Evolutionary conservation across 225 moss, liverwort and hornwort species (phyloP), one percentile per base, ranked within the genome.

Genomic region (Lunularia cruciata): DNA sequence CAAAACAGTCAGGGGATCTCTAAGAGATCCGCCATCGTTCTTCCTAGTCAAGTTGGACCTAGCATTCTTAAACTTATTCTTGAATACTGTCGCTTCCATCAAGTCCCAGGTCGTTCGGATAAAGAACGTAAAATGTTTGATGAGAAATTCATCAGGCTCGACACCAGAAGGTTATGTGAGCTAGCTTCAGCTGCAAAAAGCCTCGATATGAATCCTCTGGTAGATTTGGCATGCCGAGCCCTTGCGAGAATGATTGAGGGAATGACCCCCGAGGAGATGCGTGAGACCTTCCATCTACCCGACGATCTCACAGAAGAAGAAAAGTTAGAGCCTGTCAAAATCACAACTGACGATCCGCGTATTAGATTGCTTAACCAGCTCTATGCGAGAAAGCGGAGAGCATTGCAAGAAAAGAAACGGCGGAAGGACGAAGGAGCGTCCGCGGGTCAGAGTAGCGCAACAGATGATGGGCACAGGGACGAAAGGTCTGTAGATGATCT

Each of bases 111-210:
- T 69, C 87, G 91, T 47, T 92, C 91, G 20, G 91, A 92, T 80
- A 92, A 92, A 82, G 91, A 92, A 77, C 91, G 91, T 51, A 92
- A 92, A 83, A 85, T 89, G 69, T 92, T 89, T 68, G 91, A 92
- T 61, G 91, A 92, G 77, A 92, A 86, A 85, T 92, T 92, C 63
- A 89, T 92, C 60, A 80, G 91, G 65, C 75, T 92, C 20, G 91
- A 92, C 69, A 92, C 91, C 26, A 85, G 89, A 77, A 89, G 89
- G 73, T 75, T 92, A 59, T 92, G 91, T 69, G 91, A 92, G 75
- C 73, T 92, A 42, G 87, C 91, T 33, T 92, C 91, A 65, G 91
- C 91, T 72, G 91, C 91, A 0, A 86, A 92, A 55, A 92, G 89
- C 54, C 75, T 92, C 57, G 89, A 92, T 69, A 92, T 92, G 91